A percentile compares a stretch with the other conserved stretches of the same genome.
These are phyloP conservation scores for Verruconis gallopava DNA, from an alignment of 2,329 filamentous ascomycete species.

Conservation along the genomic window DNA sequence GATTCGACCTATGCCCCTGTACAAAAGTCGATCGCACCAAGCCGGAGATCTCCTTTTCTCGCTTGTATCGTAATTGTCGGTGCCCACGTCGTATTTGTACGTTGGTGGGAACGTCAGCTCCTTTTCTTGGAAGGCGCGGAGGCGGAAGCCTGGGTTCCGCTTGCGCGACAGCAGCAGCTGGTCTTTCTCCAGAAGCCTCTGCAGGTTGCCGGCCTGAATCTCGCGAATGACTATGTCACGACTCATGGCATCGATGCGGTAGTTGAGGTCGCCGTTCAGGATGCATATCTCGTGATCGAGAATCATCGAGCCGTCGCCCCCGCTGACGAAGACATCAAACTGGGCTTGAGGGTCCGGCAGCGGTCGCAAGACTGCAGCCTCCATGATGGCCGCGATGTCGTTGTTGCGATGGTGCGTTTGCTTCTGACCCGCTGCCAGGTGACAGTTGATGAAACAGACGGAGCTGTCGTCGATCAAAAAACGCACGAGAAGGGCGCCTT, in stretches of 20 bases:
- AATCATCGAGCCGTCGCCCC: constrained; percentile 91
- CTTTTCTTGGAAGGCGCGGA: constrained; percentile 81
- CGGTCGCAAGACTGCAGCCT: constrained; percentile 61
- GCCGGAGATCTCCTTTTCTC: constrained; percentile 91
- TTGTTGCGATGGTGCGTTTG: constrained; percentile 86
- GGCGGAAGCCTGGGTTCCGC: constrained; percentile 77
- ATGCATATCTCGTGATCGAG: constrained; percentile 97
- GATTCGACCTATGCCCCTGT: constrained; percentile 66
- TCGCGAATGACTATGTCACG: constrained; percentile 84
- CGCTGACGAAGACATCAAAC: constrained; percentile 70
- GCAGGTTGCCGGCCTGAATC: constrained; percentile 65
- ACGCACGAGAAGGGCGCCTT: constrained; percentile 83
- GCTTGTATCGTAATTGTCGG: constrained; percentile 83
- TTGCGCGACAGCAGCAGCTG: constrained; percentile 81
- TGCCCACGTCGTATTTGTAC: constrained; percentile 97
- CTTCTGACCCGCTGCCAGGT: constrained; percentile 85
- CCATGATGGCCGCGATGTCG: constrained; percentile 81
- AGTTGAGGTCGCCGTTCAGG: constrained; percentile 91
- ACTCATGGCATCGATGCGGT: constrained; percentile 94
- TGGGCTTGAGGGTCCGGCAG: constrained; percentile 46
- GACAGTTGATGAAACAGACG: constrained; percentile 92
- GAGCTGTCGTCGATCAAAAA: constrained; percentile 90
- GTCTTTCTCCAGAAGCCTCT: constrained; percentile 81
- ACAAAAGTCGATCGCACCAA: constrained; percentile 93
- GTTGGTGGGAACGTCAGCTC: constrained; percentile 89